Evolutionary conservation across 169 alveolate genomes (phyloP).

Genomic region (Plasmodium coatneyi): DNA sequence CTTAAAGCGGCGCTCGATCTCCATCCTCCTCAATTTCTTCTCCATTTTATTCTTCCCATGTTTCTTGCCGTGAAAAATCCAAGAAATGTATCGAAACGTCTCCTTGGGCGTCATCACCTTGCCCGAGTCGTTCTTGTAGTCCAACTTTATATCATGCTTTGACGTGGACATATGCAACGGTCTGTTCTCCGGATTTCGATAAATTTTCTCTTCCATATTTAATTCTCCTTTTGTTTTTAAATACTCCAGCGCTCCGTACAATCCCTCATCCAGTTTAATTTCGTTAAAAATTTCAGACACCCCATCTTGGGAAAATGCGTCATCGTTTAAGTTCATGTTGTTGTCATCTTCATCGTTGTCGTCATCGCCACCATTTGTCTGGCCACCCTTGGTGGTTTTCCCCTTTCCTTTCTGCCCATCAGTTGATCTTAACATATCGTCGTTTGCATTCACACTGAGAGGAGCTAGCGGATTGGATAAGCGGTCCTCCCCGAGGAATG

Average conservation of each 20-base stretch:
- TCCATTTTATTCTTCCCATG: conserved; percentile 85
- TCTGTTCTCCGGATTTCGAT: conserved; percentile 74
- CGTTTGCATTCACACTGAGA: neutral
- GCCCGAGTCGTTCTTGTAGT: conserved; percentile 81
- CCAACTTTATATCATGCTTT: conserved; percentile 79
- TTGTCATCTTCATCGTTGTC: neutral
- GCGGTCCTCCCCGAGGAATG: neutral
- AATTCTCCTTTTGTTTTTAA: conserved; percentile 84
- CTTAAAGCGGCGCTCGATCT: conserved; percentile 77
- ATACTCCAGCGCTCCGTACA: conserved; percentile 82
- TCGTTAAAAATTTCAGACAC: conserved; percentile 75
- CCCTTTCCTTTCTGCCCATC: neutral
- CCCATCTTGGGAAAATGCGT: conserved; percentile 35
- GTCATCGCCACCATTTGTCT: neutral
- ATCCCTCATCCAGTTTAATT: conserved; percentile 79
- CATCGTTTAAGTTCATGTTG: neutral
- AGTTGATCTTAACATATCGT: neutral
- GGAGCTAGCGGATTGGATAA: neutral
- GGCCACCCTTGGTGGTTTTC: neutral
- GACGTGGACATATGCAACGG: conserved; percentile 71
- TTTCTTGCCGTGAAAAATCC: conserved; percentile 85
- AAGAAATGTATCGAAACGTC: conserved; percentile 82
- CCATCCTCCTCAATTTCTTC: conserved; percentile 79
- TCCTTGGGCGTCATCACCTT: conserved; percentile 85
- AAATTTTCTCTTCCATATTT: conserved; percentile 69